Evolutionary conservation across 1,284 basidiomycete genomes (phyloP).

Genomic region (Cryptococcus sp.): DNA sequence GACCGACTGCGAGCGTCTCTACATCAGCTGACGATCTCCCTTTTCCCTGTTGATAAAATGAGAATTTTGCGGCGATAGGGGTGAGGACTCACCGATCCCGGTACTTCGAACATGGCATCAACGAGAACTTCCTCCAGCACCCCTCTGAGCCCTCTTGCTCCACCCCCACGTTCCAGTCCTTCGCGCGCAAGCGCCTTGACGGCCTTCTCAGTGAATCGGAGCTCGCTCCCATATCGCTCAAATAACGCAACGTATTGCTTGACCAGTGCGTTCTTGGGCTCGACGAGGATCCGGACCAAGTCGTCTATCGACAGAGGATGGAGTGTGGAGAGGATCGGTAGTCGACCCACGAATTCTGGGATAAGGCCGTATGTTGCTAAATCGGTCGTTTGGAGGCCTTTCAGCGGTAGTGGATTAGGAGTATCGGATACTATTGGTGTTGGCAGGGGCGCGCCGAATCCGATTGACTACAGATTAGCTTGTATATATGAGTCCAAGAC

Average conservation of each 20-base stretch:
- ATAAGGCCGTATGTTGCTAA: constrained; percentile 88
- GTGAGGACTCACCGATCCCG: constrained; percentile 78
- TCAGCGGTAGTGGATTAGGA: constrained; percentile 14
- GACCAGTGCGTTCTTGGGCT: constrained; percentile 84
- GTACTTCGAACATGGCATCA: constrained; percentile 82
- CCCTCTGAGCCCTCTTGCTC: constrained; percentile 82
- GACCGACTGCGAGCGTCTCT: constrained; percentile 55
- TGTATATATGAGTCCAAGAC: constrained; percentile 37
- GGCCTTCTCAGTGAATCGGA: constrained; percentile 53
- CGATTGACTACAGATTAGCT: constrained; percentile 67
- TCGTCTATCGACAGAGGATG: constrained; percentile 71
- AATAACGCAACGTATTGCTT: constrained; percentile 86
- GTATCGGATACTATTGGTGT: constrained; percentile 2
- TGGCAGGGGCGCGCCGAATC: constrained; percentile 72
- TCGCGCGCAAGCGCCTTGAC: constrained; percentile 69
- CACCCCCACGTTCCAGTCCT: constrained; percentile 77
- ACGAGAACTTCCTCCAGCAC: constrained; percentile 86
- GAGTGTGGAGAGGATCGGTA: constrained; percentile 83
- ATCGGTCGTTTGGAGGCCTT: constrained; percentile 59
- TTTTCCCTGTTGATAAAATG: background rate
- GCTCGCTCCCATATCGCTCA: constrained; percentile 45
- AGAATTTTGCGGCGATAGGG: too few relatives aligned
- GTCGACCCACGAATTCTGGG: constrained; percentile 87
- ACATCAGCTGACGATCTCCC: constrained; percentile 9
- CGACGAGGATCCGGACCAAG: constrained; percentile 83